These are phyloP conservation scores for Coleophoma cylindrospora DNA, from an alignment of 2,329 filamentous ascomycete species.

Conservation along the genomic window DNA sequence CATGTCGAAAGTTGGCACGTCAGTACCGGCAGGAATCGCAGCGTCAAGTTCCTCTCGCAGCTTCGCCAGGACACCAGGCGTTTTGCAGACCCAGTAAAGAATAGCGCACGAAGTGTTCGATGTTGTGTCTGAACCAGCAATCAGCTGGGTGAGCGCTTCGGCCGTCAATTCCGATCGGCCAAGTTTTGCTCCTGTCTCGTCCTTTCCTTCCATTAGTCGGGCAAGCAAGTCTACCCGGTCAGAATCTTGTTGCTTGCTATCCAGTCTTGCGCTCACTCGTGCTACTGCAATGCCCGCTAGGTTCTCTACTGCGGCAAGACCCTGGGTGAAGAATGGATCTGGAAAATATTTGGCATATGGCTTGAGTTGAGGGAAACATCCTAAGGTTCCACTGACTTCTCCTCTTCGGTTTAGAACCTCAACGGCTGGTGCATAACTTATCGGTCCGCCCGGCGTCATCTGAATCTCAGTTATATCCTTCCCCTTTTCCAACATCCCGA, in stretches of 20 bases:
- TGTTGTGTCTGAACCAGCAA: conserved; percentile 73
- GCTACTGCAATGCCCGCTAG: conserved; percentile 86
- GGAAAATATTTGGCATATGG: conserved; percentile 77
- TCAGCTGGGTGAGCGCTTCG: conserved; percentile 85
- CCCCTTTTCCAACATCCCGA: conserved; percentile 77
- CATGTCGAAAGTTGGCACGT: conserved; percentile 66
- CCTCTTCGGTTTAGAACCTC: conserved; percentile 85
- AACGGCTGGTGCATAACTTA: conserved; percentile 72
- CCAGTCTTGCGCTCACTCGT: conserved; percentile 69
- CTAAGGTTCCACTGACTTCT: conserved; percentile 78
- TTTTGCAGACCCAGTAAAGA: conserved; percentile 68
- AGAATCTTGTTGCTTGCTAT: conserved; percentile 55
- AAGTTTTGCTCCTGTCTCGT: conserved; percentile 71
- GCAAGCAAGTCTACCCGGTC: conserved; percentile 76
- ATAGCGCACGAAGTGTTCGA: conserved; percentile 79
- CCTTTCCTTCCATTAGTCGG: conserved; percentile 78
- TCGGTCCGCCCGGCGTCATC: conserved; percentile 50
- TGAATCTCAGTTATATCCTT: conserved; percentile 73
- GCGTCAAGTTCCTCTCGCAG: conserved; percentile 73
- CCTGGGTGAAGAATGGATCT: conserved; percentile 75
- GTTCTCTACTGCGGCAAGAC: conserved; percentile 69
- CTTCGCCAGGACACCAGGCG: conserved; percentile 65
- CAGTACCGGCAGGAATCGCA: conserved; percentile 53
- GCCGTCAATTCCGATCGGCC: conserved; percentile 78
- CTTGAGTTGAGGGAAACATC: conserved; percentile 68